Percentiles rank a stretch among this genome's conserved stretches.
Evolutionary conservation across 1,284 basidiomycete species (phyloP).

Genomic region (Tylopilus microsporus): DNA sequence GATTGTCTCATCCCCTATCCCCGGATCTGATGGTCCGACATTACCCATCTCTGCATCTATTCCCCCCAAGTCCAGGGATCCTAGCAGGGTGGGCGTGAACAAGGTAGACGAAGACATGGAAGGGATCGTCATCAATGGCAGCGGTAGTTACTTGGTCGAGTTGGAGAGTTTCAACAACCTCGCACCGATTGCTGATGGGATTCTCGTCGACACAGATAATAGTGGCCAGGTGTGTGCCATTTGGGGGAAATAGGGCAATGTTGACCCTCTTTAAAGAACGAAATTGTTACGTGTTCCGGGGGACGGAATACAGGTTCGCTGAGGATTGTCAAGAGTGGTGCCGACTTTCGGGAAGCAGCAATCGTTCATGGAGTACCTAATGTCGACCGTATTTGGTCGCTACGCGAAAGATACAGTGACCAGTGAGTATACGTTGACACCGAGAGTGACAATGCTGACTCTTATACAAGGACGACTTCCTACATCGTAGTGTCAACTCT

Average conservation of each 20-base stretch:
- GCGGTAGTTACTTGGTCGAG: conserved; percentile 52
- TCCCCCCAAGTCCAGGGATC: conserved; percentile 33
- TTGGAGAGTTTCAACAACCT: conserved; percentile 73
- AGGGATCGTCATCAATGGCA: conserved; percentile 49
- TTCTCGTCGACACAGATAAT: conserved; percentile 69
- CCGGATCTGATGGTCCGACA: conserved; percentile 41
- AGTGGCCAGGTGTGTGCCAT: conserved; percentile 61
- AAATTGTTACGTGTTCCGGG: conserved; percentile 89
- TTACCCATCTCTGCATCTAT: conserved; percentile 49
- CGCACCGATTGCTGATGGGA: conserved; percentile 85
- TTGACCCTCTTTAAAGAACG: conserved; percentile 43
- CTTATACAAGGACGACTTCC: conserved; percentile 40
- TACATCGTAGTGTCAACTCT: conserved; percentile 59
- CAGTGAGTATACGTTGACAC: conserved; percentile 38
- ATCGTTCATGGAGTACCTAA: conserved; percentile 56
- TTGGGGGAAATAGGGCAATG: background rate
- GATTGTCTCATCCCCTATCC: conserved; percentile 45
- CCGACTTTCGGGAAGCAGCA: conserved; percentile 71
- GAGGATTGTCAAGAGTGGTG: conserved; percentile 80
- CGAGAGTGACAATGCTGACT: background rate
- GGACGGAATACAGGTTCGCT: conserved; percentile 77
- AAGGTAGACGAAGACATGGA: conserved; percentile 31
- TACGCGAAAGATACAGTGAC: conserved; percentile 49
- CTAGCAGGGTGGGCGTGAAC: conserved; percentile 27
- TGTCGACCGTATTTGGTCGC: conserved; percentile 61